Evolutionary conservation across 2,329 filamentous ascomycete genomes (phyloP).

Genomic region (Verticillium dahliae): DNA sequence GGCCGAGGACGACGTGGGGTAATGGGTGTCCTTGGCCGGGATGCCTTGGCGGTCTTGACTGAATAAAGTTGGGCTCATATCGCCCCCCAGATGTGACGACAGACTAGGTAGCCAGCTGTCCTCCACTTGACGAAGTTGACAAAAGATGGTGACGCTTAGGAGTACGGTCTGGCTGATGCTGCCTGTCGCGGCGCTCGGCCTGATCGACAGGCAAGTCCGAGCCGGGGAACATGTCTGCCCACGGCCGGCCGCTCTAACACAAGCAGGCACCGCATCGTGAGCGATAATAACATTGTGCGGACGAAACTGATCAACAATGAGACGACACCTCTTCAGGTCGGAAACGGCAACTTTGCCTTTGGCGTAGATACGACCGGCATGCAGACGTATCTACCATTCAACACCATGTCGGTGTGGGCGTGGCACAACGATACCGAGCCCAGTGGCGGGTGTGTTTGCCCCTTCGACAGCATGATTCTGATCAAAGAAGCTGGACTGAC

Average conservation of each 20-base stretch:
- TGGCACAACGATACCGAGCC: conserved; percentile 38
- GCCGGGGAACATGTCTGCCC: background rate
- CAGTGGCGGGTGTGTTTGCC: conserved; percentile 20
- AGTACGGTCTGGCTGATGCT: background rate
- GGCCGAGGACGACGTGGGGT: background rate
- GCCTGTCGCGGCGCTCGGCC: background rate
- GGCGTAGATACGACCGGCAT: conserved; percentile 39
- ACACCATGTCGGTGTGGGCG: conserved; percentile 38
- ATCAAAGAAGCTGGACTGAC: no score
- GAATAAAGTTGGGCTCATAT: background rate
- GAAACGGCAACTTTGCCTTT: conserved; percentile 43
- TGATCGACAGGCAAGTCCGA: background rate
- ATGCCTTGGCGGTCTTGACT: background rate
- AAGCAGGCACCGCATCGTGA: conserved; percentile 14
- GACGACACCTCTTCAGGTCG: conserved; percentile 43
- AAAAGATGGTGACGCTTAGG: background rate
- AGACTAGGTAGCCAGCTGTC: background rate
- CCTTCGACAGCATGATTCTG: background rate
- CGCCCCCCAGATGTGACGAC: background rate
- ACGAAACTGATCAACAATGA: conserved; percentile 21
- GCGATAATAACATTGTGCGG: conserved; percentile 15
- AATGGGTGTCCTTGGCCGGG: background rate
- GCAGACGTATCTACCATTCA: conserved; percentile 38
- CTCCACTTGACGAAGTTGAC: background rate
- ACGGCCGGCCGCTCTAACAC: background rate